Evolutionary conservation across 2,329 filamentous ascomycete species (phyloP), one percentile per base, ranked within the genome.

Genomic region (Ophioceras dolichostomum): DNA sequence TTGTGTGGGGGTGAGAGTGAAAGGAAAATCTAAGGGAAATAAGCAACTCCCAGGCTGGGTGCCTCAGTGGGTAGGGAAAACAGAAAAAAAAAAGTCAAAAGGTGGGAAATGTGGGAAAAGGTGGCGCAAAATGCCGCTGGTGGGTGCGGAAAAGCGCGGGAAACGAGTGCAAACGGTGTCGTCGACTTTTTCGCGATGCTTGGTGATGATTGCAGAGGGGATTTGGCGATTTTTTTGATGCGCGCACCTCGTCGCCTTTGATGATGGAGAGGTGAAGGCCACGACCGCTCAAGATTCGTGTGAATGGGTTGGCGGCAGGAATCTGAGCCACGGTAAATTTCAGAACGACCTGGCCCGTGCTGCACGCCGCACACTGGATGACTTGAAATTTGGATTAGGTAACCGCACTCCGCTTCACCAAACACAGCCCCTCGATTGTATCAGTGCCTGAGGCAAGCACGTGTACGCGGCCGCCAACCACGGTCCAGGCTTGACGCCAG

Each of bases 211-310:
- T 67, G 65, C 64, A 63, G 63, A 66, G 64, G 65, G 59, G 67
- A 65, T 68, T 62, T 66, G 67, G 67, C 64, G 69, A 71, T 70
- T 67, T 70, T 70, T 71, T 67, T 60, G 68, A 73, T 74, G 69
- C 69, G 70, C 68, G 69, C 65, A 56, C 59, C 60, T 62, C 60
- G 47, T 53, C 48, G 46, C 43, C 47, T 59, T 61, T 58, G 61
- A 60, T 62, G 61, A 61, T 59, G 60, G 64, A 54, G 65, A 65
- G 52, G 57, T 65, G 63, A 67, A 63, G 62, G 64, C 47, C 62
- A 64, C 62, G 62, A 58, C 56, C 50, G 60, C 59, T 56, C 61
- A 64, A 64, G 62, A 64, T 65, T 62, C 59, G 56, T 49, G 59
- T 59, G 60, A 18, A 61, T 63, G 61, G 55, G 59, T 56, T 60